Evolutionary conservation across 208 protist genomes (phyloP).

Genomic region (Hexamita inflata): DNA sequence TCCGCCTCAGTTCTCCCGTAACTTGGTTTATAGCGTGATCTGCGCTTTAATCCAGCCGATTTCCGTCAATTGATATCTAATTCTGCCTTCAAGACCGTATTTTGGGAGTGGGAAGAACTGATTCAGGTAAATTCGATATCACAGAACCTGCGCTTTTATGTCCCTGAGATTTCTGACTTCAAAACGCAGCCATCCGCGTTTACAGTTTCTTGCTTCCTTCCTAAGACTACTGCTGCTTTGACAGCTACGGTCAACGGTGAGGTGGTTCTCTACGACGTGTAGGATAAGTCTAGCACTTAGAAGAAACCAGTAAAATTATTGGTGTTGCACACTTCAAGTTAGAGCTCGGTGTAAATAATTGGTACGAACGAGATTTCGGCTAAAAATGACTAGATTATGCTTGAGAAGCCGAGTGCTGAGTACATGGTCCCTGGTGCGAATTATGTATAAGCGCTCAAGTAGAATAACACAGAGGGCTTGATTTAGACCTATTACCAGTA

Average conservation of each 20-base stretch:
- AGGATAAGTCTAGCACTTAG: neutral
- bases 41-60: conserved; percentile 19
- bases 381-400: conserved; percentile 5
- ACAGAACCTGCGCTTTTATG: neutral
- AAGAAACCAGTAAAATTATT: neutral
- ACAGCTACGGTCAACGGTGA: conserved; percentile 13
- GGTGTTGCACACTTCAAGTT: neutral
- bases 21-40: conserved; percentile 15
- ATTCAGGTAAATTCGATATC: neutral
- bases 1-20: neutral
- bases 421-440: conserved; percentile 1
- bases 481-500: neutral
- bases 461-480: neutral
- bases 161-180: conserved; percentile 1
- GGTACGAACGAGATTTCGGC: neutral
- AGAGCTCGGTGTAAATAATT: neutral
- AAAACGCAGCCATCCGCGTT: conserved; percentile 13
- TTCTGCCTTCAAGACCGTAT: conserved; percentile 14
- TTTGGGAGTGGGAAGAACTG: conserved; percentile 1
- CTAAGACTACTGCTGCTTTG: conserved; percentile 8
- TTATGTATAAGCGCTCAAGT: neutral
- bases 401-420: neutral
- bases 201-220: conserved; percentile 22
- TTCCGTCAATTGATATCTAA: conserved; percentile 21
- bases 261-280: conserved; percentile 24